phyloP scores from a whole-genome alignment of 2,329 filamentous ascomycete genomes.

The Aspergillus sp. region DNA sequence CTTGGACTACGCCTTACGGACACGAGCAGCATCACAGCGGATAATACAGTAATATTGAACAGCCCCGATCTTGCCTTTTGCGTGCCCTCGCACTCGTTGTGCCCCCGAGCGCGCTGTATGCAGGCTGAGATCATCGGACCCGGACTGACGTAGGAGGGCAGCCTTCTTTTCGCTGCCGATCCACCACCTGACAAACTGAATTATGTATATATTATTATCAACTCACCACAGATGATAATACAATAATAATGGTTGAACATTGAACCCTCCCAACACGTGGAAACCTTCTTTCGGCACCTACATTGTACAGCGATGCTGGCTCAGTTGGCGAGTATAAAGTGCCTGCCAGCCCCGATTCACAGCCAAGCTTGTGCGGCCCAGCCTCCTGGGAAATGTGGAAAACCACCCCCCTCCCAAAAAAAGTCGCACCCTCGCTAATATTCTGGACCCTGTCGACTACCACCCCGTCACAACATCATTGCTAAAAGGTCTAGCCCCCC shows the following conservation, averaged over 20 bases:
- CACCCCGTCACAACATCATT: slow-evolving; percentile 1
- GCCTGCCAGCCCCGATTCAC: not conserved
- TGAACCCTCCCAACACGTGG: slow-evolving; percentile 6
- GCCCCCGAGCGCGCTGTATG: slow-evolving; percentile 11
- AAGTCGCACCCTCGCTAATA: not conserved
- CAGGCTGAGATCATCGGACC: slow-evolving; percentile 22
- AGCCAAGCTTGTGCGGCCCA: not conserved
- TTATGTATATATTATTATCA: not conserved
- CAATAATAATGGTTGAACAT: too few species aligned
- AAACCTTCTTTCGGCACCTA: not conserved
- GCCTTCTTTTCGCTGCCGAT: slow-evolving; percentile 6
- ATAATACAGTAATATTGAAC: not conserved
- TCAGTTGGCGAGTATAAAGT: not conserved
- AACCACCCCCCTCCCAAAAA: not conserved
- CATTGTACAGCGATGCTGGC: too few species aligned
- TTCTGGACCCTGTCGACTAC: slow-evolving; percentile 12
- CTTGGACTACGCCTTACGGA: not conserved
- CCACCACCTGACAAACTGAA: not conserved
- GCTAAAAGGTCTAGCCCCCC: slow-evolving; percentile 6
- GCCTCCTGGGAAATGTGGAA: slow-evolving; percentile 6
- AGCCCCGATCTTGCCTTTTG: not conserved
- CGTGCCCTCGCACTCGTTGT: not conserved
- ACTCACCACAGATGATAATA: too few species aligned
- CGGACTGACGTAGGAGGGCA: slow-evolving; percentile 9
- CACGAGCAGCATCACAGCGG: not conserved